Evolutionary conservation across 2,329 filamentous ascomycete genomes (phyloP), one percentile per base, ranked within the genome.

Genomic region (Verticillium klebahnii): DNA sequence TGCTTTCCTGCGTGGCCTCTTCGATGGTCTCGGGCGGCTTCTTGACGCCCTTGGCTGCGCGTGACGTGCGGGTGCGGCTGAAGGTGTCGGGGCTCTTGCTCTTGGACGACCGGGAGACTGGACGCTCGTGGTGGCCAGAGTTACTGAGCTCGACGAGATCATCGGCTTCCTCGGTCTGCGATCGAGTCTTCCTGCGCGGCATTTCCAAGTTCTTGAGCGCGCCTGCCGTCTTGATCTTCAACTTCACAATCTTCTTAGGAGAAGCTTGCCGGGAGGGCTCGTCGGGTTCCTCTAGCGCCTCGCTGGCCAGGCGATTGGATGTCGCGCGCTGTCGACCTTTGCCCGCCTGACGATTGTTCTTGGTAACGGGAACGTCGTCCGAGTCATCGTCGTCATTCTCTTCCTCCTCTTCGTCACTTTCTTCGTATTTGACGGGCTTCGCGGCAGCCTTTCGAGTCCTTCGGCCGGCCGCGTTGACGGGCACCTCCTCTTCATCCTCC

Each of bases 111-210:
- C 75, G 75, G 45, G 82, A 77, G 34, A 80, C 74, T 2, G 77
- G 70, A 50, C 78, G 77, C 23, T 79, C 81, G 65, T 89, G 85
- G 61, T 78, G 81, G n/a, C 86, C 86, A 8, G 86, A 88, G 67
- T 79, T 83, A 6, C 85, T 83, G 15, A 89, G 75, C 67, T 88
- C 84, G 5, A 87, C 71, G 7, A 87, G 78, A 5, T 81, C 77
- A 54, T 86, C 83, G 0, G 77, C 76, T 56, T 86, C 84, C 55
- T 82, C 84, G 3, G 84, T 85, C 60, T 75, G 79, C 17, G 82
- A 83, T 36, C 85, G 76, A 12, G 85, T 86, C 11, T 75, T 70
- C 67, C 83, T 77, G 37, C 68, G 68, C 36, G 62, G 66, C 12
- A n/a, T n/a, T 50, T 50, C 45, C n/a, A 50, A 14, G 45, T n/a